phyloP scores from a whole-genome alignment of 805 yeast genomes.

The Myxozyma geophila region DNA sequence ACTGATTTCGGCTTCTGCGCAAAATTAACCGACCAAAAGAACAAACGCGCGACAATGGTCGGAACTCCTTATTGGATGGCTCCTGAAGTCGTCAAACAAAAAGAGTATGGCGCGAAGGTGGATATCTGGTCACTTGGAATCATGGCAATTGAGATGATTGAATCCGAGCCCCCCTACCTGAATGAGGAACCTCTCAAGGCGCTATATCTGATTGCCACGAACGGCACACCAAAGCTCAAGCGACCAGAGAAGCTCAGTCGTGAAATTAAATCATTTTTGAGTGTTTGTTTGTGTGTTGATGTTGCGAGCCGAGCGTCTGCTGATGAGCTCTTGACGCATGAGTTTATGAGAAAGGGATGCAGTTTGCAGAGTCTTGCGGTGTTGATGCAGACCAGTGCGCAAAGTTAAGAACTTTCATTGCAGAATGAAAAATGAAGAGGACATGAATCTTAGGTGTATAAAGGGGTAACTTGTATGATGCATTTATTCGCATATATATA shows the following conservation, averaged over 20 bases:
- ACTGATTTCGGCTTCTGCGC: constrained; percentile 94
- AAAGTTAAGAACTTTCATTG: not conserved
- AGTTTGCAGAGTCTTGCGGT: constrained; percentile 56
- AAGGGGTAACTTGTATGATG: no score
- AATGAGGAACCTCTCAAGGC: constrained; percentile 82
- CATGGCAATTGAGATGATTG: constrained; percentile 87
- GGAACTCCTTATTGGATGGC: constrained; percentile 94
- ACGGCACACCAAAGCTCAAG: constrained; percentile 78
- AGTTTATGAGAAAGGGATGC: constrained; percentile 62
- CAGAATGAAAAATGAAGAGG: no score
- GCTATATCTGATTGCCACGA: constrained; percentile 73
- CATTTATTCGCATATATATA: not conserved
- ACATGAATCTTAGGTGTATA: no score
- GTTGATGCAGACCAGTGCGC: constrained; percentile 8
- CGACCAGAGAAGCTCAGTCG: constrained; percentile 70
- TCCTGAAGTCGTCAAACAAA: constrained; percentile 79
- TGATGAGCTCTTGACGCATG: constrained; percentile 79
- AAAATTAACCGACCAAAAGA: constrained; percentile 70
- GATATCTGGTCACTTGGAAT: constrained; percentile 85
- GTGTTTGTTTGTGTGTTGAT: constrained; percentile 92
- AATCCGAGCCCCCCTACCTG: constrained; percentile 82
- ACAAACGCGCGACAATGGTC: constrained; percentile 82
- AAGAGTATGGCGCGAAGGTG: constrained; percentile 79
- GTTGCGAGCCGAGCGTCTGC: constrained; percentile 89
- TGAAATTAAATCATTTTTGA: constrained; percentile 80